phyloP scores from a whole-genome alignment of 2,329 filamentous ascomycete genomes.

The Fusarium camptoceras region DNA sequence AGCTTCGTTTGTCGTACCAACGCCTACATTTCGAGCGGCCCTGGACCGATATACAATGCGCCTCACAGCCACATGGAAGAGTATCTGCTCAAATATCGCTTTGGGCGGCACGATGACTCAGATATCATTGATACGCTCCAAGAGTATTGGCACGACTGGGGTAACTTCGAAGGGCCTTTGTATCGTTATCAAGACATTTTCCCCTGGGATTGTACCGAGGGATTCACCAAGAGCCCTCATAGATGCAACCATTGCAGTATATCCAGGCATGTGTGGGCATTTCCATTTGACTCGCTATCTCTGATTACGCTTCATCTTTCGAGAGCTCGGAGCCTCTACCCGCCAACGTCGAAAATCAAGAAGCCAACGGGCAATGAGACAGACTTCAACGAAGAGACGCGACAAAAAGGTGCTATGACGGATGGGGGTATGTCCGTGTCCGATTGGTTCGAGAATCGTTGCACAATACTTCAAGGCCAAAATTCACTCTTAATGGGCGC shows the following conservation, averaged over 20 bases:
- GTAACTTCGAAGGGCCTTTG: conserved; percentile 50
- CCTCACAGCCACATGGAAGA: too few relatives aligned
- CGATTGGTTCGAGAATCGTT: conserved; percentile 52
- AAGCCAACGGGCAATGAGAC: neutral
- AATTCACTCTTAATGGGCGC: conserved; percentile 48
- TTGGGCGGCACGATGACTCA: conserved; percentile 53
- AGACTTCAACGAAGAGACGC: neutral
- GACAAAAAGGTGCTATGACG: conserved; percentile 31
- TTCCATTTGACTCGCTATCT: conserved; percentile 58
- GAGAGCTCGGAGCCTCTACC: too few relatives aligned
- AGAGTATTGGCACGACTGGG: conserved; percentile 61
- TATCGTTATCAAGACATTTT: conserved; percentile 57
- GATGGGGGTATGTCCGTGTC: too few relatives aligned
- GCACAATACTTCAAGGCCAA: conserved; percentile 49
- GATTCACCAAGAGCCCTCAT: conserved; percentile 51
- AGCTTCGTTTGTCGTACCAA: conserved; percentile 56
- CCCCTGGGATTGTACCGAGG: conserved; percentile 61
- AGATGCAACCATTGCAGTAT: conserved; percentile 55
- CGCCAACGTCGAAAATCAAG: too few relatives aligned
- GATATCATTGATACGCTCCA: conserved; percentile 55
- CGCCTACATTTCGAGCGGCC: too few relatives aligned
- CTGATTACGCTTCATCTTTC: conserved; percentile 53
- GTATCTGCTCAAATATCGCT: conserved; percentile 54
- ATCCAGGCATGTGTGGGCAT: conserved; percentile 57
- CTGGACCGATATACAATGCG: too few relatives aligned